Evolutionary conservation across 257 asterid species (phyloP), one percentile per base, ranked within the genome.

Genomic region (Solanum clarkiae): DNA sequence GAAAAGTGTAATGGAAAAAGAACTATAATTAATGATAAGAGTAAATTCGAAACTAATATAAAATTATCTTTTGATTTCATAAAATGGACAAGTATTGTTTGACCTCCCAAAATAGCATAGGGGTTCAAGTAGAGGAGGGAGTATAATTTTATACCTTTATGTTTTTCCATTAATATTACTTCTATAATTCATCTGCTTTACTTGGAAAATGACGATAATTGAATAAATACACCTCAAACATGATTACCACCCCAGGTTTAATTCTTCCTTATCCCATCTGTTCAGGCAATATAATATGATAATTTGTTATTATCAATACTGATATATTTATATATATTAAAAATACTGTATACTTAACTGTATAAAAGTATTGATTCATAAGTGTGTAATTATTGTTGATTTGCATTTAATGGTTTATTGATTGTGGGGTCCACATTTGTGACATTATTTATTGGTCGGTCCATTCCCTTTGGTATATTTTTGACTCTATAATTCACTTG

Each of bases 391-490:
- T 89, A 80, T 87, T 88, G 86, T 84, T 90, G 90, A 86, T 89
- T 89, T 87, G 91, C 93, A 93, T 89, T 93, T 88, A 92, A 89
- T 92, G 90, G 85, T 88, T 81, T 92, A 84, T 93, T 91, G 87
- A 92, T 88, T 88, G 87, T 72, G 74, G 94, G 95, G 94, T 85
- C 93, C 93, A 88, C 80, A 84, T 72, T 51, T 51, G 81, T 80
- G 85, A 86, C 86, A 71, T 84, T 86, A 86, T 84, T 88, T 81
- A 86, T 84, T 57, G 66, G 85, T 74, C 49, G 90, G 89, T 83
- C 89, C 84, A 84, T 86, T 42, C 57, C 79, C 88, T 88, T 22
- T 42, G 68, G 74, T 86, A 44, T 71, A 84, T 86, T 88, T 90
- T 84, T 83, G 57, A 63, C 88, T 83, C 72, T 74, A 86, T 74